Percentiles rank a stretch among this genome's conserved stretches.
phyloP scores from a whole-genome alignment of 202 grass and related monocot genomes.

The Schoenoplectus tabernaemontani region DNA sequence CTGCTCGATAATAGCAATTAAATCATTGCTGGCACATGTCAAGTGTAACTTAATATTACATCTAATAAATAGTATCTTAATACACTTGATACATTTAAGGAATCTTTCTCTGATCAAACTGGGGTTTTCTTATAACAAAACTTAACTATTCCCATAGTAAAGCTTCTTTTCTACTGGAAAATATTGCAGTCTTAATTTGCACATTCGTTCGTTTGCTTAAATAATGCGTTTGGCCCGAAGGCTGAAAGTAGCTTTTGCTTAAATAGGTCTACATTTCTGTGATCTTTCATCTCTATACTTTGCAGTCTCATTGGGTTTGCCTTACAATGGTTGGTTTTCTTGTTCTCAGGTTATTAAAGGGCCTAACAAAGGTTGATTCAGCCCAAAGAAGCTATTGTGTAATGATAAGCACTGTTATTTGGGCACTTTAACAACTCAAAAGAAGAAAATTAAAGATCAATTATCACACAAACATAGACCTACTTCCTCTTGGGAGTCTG shows the following conservation, averaged over 20 bases:
- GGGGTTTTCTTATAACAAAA: background rate
- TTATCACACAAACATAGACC: background rate
- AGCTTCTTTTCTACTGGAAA: too few species aligned
- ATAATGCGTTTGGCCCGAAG: background rate
- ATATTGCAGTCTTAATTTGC: too few species aligned
- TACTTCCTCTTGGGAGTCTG: background rate
- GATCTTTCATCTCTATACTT: too few species aligned
- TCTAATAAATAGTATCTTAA: background rate
- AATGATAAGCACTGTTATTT: background rate
- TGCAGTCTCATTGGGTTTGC: too few species aligned
- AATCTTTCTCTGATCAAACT: too few species aligned
- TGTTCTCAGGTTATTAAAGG: too few species aligned
- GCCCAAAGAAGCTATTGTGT: background rate
- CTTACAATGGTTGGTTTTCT: too few species aligned
- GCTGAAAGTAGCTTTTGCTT: background rate
- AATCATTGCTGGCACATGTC: background rate
- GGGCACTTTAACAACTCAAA: background rate
- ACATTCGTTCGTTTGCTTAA: too few species aligned
- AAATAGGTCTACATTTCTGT: background rate
- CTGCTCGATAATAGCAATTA: background rate
- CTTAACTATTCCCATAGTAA: background rate
- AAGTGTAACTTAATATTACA: background rate
- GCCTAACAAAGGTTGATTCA: background rate
- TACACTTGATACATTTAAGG: background rate
- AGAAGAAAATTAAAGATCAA: background rate